Evolutionary conservation across 1,284 basidiomycete species (phyloP).

Genomic region (Wallemia ichthyophaga): DNA sequence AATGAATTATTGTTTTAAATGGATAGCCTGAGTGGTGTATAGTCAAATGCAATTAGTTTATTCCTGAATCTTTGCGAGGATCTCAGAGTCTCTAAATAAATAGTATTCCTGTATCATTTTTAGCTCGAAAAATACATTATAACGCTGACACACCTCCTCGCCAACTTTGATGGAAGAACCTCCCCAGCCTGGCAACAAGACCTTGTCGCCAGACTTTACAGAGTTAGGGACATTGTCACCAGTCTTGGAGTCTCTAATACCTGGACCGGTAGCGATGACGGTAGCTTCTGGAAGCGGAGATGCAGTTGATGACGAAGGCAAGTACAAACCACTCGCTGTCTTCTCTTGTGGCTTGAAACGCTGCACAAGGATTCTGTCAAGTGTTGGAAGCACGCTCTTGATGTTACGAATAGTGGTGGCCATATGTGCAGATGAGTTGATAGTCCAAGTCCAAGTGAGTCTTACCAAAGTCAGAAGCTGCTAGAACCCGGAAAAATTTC

Average conservation of each 20-base stretch:
- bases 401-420: constrained; percentile 1
- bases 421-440: background rate
- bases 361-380: constrained; percentile 92
- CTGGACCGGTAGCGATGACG: constrained; percentile 82
- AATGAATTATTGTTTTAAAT: background rate
- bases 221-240: constrained; percentile 44
- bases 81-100: constrained; percentile 82
- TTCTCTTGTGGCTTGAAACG: constrained; percentile 61
- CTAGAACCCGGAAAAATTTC: background rate
- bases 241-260: constrained; percentile 40
- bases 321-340: constrained; percentile 77
- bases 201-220: constrained; percentile 69
- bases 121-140: background rate
- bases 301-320: constrained; percentile 56
- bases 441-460: background rate
- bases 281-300: constrained; percentile 78
- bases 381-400: constrained; percentile 29
- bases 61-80: constrained; percentile 87
- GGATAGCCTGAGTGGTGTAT: background rate
- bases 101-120: constrained; percentile 42
- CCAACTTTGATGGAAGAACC: constrained; percentile 87
- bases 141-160: constrained; percentile 27
- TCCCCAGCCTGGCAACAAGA: constrained; percentile 82
- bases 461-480: background rate
- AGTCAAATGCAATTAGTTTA: constrained; percentile 18